These are phyloP conservation scores for Cajanus cajan DNA, from an alignment of 306 rosid species.

Conservation along the genomic window DNA sequence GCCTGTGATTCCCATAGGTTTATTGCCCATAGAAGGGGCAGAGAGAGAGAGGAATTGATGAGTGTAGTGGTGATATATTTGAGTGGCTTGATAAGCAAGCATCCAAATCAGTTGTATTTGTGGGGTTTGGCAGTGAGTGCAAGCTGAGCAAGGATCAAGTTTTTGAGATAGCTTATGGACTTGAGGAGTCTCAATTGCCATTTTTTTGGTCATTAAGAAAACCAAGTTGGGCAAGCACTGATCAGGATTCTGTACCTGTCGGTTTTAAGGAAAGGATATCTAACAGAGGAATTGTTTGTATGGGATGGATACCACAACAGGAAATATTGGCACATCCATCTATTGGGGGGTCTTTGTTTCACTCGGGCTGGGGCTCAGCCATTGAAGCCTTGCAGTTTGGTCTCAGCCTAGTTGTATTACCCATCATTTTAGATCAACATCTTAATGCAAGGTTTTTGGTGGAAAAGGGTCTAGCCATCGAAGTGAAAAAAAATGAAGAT, in stretches of 20 bases:
- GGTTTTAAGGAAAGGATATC: constrained; percentile 35
- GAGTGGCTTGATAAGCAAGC: constrained; percentile 46
- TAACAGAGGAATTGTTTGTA: constrained; percentile 27
- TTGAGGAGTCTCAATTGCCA: constrained; percentile 42
- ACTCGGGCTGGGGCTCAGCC: constrained; percentile 47
- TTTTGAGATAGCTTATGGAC: constrained; percentile 45
- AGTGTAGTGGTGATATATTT: constrained; percentile 6
- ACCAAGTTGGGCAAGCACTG: constrained; percentile 33
- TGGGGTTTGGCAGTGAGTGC: constrained; percentile 52
- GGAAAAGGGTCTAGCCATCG: constrained; percentile 41
- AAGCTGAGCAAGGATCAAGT: constrained; percentile 39
- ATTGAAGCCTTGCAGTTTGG: constrained; percentile 48
- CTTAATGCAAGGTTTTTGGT: constrained; percentile 43
- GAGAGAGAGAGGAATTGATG: not conserved
- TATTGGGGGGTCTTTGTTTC: constrained; percentile 50
- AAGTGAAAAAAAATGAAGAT: constrained; percentile 38
- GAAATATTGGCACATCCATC: constrained; percentile 42
- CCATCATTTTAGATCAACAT: constrained; percentile 40
- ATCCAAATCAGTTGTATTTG: constrained; percentile 41
- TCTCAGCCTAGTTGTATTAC: constrained; percentile 41
- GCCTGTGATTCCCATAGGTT: constrained; percentile 37
- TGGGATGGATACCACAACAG: constrained; percentile 45
- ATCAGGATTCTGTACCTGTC: constrained; percentile 20
- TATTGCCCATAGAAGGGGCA: constrained; percentile 6
- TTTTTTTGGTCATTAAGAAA: constrained; percentile 47